phyloP scores from a whole-genome alignment of 164 flowering plant genomes.

The Piper betle region DNA sequence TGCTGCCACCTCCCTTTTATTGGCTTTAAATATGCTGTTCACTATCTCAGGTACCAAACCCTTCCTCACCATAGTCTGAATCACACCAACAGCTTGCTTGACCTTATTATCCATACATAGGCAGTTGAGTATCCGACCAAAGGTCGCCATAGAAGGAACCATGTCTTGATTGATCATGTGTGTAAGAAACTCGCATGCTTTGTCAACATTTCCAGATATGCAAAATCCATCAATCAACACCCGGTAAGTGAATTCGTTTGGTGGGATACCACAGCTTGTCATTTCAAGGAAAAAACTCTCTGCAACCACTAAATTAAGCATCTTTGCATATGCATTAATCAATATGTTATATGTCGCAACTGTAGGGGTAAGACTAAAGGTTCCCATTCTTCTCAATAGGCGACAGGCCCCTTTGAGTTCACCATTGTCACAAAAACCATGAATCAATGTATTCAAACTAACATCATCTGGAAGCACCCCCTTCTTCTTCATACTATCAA shows the following conservation, averaged over 20 bases:
- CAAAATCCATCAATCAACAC: conserved; percentile 74
- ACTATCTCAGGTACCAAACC: conserved; percentile 75
- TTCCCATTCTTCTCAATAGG: conserved; percentile 42
- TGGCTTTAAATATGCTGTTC: conserved; percentile 56
- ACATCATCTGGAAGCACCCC: conserved; percentile 59
- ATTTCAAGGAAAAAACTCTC: conserved; percentile 52
- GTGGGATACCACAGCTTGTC: conserved; percentile 30
- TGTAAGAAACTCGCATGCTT: conserved; percentile 40
- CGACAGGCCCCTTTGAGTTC: conserved; percentile 52
- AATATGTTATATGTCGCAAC: conserved; percentile 60
- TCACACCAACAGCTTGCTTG: conserved; percentile 55
- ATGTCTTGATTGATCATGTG: conserved; percentile 41
- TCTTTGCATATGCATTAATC: conserved; percentile 53
- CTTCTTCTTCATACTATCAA: conserved; percentile 35
- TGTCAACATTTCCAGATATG: conserved; percentile 43
- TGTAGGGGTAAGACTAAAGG: conserved; percentile 30
- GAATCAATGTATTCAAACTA: conserved; percentile 50
- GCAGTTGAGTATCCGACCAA: conserved; percentile 71
- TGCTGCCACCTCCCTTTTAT: conserved; percentile 69
- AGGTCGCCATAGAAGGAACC: conserved; percentile 52
- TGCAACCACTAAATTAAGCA: conserved; percentile 38
- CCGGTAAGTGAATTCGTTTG: conserved; percentile 62
- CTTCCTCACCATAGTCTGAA: conserved; percentile 57
- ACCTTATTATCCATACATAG: conserved; percentile 50
- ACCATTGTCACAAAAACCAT: conserved; percentile 50